Conservation (phyloP, 257 asterid species). For the Primulina huaijiensis region DNA sequence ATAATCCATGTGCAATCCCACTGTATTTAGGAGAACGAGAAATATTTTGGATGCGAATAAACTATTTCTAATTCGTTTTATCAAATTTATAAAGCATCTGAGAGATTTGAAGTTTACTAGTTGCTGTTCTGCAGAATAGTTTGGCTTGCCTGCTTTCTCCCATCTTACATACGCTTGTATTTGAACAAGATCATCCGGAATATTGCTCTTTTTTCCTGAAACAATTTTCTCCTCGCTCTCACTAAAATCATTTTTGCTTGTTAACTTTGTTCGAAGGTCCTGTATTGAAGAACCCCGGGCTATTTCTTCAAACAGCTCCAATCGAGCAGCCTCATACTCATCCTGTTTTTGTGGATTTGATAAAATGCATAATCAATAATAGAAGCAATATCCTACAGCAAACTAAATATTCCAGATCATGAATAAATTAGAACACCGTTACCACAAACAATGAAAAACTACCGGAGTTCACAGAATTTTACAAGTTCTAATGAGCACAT, state of each 20-base stretch:
- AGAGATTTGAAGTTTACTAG: constrained; percentile 50
- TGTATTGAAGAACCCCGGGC: constrained; percentile 66
- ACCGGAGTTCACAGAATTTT: constrained; percentile 18
- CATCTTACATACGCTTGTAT: constrained; percentile 72
- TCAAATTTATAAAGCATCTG: constrained; percentile 11
- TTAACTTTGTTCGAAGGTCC: constrained; percentile 68
- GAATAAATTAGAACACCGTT: not conserved
- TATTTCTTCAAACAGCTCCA: constrained; percentile 78
- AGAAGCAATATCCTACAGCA: constrained; percentile 12
- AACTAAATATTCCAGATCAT: constrained; percentile 10
- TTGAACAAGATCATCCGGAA: constrained; percentile 78
- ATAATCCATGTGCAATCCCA: constrained; percentile 8
- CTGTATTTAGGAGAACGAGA: constrained; percentile 4
- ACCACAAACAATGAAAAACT: constrained; percentile 16
- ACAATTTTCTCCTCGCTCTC: constrained; percentile 40
- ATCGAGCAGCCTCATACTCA: constrained; percentile 95
- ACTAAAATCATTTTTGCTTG: constrained; percentile 41
- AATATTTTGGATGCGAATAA: constrained; percentile 12
- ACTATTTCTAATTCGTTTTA: constrained; percentile 13
- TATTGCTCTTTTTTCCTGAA: constrained; percentile 43
- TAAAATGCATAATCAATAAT: constrained; percentile 19
- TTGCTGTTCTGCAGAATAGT: constrained; percentile 70
- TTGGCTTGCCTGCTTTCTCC: constrained; percentile 94
- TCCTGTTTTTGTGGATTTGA: constrained; percentile 37
- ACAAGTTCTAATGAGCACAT: constrained; percentile 2